Base-by-base conservation (phyloP, 2,329 filamentous ascomycete species). In the Teratosphaeria nubilosa region DNA sequence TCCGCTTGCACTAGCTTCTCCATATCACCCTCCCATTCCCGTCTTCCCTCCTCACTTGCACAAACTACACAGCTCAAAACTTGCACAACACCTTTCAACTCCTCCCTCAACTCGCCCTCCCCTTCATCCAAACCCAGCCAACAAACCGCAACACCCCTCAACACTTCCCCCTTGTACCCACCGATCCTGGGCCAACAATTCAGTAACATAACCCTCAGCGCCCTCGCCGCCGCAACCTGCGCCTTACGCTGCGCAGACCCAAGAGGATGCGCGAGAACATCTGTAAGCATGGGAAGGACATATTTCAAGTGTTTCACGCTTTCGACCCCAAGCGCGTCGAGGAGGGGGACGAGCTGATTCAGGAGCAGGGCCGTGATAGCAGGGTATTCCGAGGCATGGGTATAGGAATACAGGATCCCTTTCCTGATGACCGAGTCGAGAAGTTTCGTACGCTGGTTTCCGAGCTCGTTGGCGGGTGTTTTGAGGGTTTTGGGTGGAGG, bases 261-360 rank as follows among this genome's bases (percentile, higher is more conserved):
- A 78, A 94, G 89, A 0, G 88, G 87, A 65, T 91, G 87, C 0
- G 82, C 79, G 56, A 95, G 75, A 10, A 86, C 81, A 45, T 77
- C 75, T 2, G 83, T 82, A 10, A 90, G 72, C 62, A 91, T 77
- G 0, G 87, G 84, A 0, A 95, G 69, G 7, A 92, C 72, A 52
- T 84, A 82, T 78, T 85, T 83, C 1, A 91, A 74, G 69, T 91
- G 85, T 66, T 86, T 88, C 30, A 85, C 80, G 1, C 82, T 76
- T 60, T 83, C 76, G 56, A 90, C 77, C 48, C 82, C 83, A 68
- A 91, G 75, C 14, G 76, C 77, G 5, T 75, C 66, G 5, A 90
- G 69, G 14, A 88, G 69, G 10, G 69, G 63, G 1, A 70, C 64
- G 3, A 82, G 73, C 51, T 83, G 75, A 0, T 70, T 66, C 63